Evolutionary conservation across 257 asterid genomes (phyloP), one percentile per base, ranked within the genome.

Genomic region (Solanum peruvianum): DNA sequence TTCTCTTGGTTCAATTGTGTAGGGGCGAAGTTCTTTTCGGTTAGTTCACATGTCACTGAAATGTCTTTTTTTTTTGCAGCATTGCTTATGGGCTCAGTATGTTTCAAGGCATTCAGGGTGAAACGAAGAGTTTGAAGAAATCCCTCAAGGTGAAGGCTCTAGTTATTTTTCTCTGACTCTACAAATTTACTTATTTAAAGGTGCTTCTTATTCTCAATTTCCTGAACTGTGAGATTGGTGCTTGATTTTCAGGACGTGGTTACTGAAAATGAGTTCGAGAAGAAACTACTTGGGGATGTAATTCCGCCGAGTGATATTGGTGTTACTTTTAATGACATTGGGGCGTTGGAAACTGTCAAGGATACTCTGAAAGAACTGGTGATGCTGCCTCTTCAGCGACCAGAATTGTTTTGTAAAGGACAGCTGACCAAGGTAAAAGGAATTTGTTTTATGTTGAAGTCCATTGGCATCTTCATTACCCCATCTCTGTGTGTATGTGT

Each of bases 351-450:
- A 91, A 94, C 93, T 89, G 97, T 96, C 60, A 96, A 96, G 93
- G 98, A 96, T 87, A 94, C 98, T n/a, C 88, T 94, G 72, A 96
- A 96, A 92, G 98, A 94, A 88, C 89, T 96, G 94, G 98, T 96
- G 90, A 94, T 96, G 99, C 91, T 96, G 60, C 98, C 99, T 85
- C 94, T 94, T 64, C 98, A 94, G 87, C 93, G 98, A 93, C 98
- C 98, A 49, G 98, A 94, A 87, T 88, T 96, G 90, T 94, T 94
- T 90, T 91, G 98, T 90, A 96, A 94, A 91, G 99, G 98, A 85
- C 98, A 94, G 91, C 92, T 95, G 41, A 93, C 98, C 76, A 95
- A 95, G 97, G 98, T 94, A 85, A 83, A 73, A 86, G 70, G 69
- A 84, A 42, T 45, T 47, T 64, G 70, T n/a, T 37, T 80, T 86